Evolutionary conservation across 2,329 filamentous ascomycete genomes (phyloP), one percentile per base, ranked within the genome.

Genomic region (Apiospora saccharicola): DNA sequence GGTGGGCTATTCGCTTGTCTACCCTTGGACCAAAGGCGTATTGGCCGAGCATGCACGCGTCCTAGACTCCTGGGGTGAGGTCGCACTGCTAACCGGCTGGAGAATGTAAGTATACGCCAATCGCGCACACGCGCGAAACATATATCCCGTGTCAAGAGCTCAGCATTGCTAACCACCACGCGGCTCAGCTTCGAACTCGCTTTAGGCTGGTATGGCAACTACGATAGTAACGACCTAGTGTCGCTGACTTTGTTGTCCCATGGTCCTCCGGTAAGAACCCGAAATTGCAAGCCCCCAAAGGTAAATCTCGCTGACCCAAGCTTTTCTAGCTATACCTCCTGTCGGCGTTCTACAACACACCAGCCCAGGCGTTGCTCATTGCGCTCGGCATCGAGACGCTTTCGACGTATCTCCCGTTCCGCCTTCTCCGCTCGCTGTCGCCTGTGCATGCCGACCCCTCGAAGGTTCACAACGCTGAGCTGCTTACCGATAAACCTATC

Each of bases 261-360:
- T 82, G 89, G 92, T 26, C 96, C 95, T 61, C 89, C 90, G 77
- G 89, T 91, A 81, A 83, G 88, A 83, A 37, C 67, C 57, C 4
- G 57, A 64, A 24, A 13, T 22, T 4, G 76, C 7, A 41, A 13
- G 22, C n/a, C 8, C 30, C 19, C 19, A n/a, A 41, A 19, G 14
- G 57, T 3, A 8, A 12, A 41, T 64, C 19, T 64, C 34, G 57
- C 57, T 64, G 34, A 64, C 57, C 19, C 34, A 30, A 44, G n/a
- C 64, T 19, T 19, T 47, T 22, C 24, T 75, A 91, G 90, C 90
- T 93, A 74, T 93, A 93, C 79, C 90, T 98, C 61, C 86, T 97
- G 41, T 86, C 87, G 43, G 90, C 90, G 70, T 98, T 97, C 85
- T 98, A 97, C 87, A 83, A 86, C 47, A 87, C 97, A 76, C 88